Evolutionary conservation across 2,329 filamentous ascomycete genomes (phyloP), one percentile per base, ranked within the genome.

Genomic region (Ophiostoma montium): DNA sequence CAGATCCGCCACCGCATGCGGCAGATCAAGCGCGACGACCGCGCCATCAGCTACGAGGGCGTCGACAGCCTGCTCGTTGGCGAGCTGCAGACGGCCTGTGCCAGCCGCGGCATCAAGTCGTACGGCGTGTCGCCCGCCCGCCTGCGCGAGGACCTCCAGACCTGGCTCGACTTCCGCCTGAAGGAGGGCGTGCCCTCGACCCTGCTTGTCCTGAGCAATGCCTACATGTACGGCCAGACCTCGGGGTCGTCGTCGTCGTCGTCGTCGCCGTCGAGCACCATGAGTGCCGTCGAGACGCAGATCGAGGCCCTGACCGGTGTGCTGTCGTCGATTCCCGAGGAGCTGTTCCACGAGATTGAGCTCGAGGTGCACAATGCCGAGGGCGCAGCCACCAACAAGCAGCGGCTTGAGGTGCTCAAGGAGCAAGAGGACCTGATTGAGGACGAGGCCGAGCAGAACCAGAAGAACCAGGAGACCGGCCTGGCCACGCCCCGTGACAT

Each of bases 291-390:
- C 59, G 80, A 84, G 31, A 86, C 79, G 53, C 90, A 96, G 69
- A 88, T 98, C 52, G 89, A 95, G 57, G 88, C 92, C 1, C 77
- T 98, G 45, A 86, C 89, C 53, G 86, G 88, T 49, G 92, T 98
- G 5, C 72, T 98, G 36, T 94, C 86, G 36, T 89, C 85, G 53
- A 96, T 98, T 54, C 92, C 92, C 3, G 92, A 98, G 67, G 92
- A 98, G 66, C 75, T 98, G 36, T 98, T 94, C 85, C 92, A 98
- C 73, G 92, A 98, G 71, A 95, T 98, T 55, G 92, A 96, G 68
- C 83, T 98, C 31, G 92, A 98, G 70, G 88, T 98, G 10, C 87
- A 95, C 74, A 94, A 83, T 53, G 89, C 90, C 45, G 92, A 98
- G 69, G 92, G 92, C 53, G 90, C 89, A 11, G 92, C 92, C 21